Evolutionary conservation across 2,329 filamentous ascomycete genomes (phyloP), one percentile per base, ranked within the genome.

Genomic region (Stagonosporopsis tanaceti): DNA sequence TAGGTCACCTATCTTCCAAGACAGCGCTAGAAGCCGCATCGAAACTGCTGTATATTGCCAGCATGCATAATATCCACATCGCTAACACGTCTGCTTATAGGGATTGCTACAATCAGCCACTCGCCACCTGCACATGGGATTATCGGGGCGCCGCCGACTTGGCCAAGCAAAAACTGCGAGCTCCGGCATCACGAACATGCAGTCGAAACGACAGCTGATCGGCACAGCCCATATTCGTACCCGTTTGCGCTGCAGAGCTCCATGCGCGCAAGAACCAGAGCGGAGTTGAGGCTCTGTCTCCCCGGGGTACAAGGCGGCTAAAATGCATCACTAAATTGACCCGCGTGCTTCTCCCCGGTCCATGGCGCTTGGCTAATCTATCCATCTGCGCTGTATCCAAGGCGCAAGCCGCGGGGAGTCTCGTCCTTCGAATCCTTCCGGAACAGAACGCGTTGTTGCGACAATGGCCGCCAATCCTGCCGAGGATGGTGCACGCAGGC

Each of bases 251-350:
- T 14, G 14, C 14, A 14, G 14, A 15, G 32, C 12, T 14, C 20
- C 20, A 20, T 12, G 30, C 4, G 8, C 8, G 8, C 30, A 32
- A 34, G n/a, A 6, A 6, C 15, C 12, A 15, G n/a, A n/a, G 32
- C 48, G 54, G 48, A 53, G 27, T 45, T 47, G 54, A 57, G 54
- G 39, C 44, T 48, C 54, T 45, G 20, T 32, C 1, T 39, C 20
- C 12, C 54, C 54, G 54, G 32, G 11, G 38, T 24, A 32, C 44
- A 52, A 52, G 42, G 42, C 54, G 54, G 54, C 54, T 57, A 57
- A 57, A 52, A 44, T 11, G 25, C 44, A 17, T 24, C 22, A 27
- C 27, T 32, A 57, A 24, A 44, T 57, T 41, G 25, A 42, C 8
- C 17, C 30, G n/a, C 28, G 4, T 45, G 3, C 9, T 20, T n/a